Evolutionary conservation across 306 rosid genomes (phyloP).

Genomic region (Senna tora): DNA sequence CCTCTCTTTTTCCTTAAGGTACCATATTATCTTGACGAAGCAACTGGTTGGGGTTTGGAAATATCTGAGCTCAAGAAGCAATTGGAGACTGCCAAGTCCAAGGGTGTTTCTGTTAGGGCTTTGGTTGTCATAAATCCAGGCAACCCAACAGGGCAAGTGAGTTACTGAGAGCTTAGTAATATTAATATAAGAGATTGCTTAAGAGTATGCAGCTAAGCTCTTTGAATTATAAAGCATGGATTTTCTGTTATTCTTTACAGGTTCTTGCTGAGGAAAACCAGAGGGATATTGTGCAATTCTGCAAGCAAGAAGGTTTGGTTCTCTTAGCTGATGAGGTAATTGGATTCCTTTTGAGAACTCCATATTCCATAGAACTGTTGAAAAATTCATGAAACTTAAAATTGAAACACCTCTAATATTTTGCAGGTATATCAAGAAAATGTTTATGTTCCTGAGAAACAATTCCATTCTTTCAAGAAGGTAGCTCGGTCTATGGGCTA

Average conservation of each 20-base stretch:
- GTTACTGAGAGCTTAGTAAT: background rate
- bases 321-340: constrained; percentile 96
- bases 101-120: constrained; percentile 83
- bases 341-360: background rate
- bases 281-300: constrained; percentile 73
- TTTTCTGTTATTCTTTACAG: constrained; percentile 35
- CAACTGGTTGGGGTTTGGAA: constrained; percentile 73
- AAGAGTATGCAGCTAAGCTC: background rate
- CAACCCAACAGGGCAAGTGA: constrained; percentile 71
- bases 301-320: constrained; percentile 87
- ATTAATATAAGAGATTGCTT: background rate
- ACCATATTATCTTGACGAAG: constrained; percentile 75
- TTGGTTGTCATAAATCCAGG: constrained; percentile 97
- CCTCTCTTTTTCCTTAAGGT: constrained; percentile 48
- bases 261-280: constrained; percentile 82
- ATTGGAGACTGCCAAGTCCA: constrained; percentile 69
- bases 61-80: constrained; percentile 60
- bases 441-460: constrained; percentile 61
- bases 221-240: background rate
- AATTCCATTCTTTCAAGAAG: constrained; percentile 71
- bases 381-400: background rate
- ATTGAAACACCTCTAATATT: background rate
- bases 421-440: constrained; percentile 74
- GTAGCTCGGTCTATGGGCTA: constrained; percentile 67
- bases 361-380: background rate